phyloP scores from a whole-genome alignment of 352 stramenopile species.

The Phytophthora aleatoria region DNA sequence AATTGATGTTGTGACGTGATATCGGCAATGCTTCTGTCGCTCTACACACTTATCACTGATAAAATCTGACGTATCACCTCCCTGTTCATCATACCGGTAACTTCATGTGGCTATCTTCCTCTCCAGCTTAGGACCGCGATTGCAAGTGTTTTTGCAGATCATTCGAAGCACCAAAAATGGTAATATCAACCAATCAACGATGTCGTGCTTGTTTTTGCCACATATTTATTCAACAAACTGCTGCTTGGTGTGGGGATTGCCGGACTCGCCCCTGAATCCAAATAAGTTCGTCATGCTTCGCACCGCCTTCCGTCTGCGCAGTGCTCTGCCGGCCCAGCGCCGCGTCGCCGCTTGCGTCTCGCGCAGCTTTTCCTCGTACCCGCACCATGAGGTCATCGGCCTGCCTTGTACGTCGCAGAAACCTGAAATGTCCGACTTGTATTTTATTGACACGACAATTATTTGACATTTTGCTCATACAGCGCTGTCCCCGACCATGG shows the following conservation, averaged over 20 bases:
- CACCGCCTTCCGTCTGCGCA: slow-evolving; percentile 55
- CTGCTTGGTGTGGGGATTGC: slow-evolving; percentile 21
- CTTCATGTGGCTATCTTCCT: no score
- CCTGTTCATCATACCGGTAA: no score
- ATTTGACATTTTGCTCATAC: slow-evolving; percentile 12
- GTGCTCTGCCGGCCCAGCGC: slow-evolving; percentile 39
- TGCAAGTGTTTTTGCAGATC: background rate
- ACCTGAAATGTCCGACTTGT: background rate
- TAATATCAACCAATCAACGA: slow-evolving; percentile 15
- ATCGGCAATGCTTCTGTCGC: no score
- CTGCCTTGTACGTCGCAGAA: slow-evolving; percentile 57
- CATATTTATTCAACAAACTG: slow-evolving; percentile 25
- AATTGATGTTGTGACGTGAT: no score
- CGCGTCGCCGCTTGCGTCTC: slow-evolving; percentile 40
- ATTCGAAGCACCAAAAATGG: background rate
- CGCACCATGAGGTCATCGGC: slow-evolving; percentile 77
- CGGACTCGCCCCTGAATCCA: slow-evolving; percentile 22
- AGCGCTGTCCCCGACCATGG: slow-evolving; percentile 98
- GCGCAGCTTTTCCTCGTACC: slow-evolving; percentile 75
- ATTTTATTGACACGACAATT: slow-evolving; percentile 15
- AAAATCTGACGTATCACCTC: no score
- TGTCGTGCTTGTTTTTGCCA: slow-evolving; percentile 14
- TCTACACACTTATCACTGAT: no score
- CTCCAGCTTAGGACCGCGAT: no score
- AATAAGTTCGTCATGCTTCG: slow-evolving; percentile 47